Evolutionary conservation across 208 protist species (phyloP), one percentile per base, ranked within the genome.

Genomic region (Crithidia bombi): DNA sequence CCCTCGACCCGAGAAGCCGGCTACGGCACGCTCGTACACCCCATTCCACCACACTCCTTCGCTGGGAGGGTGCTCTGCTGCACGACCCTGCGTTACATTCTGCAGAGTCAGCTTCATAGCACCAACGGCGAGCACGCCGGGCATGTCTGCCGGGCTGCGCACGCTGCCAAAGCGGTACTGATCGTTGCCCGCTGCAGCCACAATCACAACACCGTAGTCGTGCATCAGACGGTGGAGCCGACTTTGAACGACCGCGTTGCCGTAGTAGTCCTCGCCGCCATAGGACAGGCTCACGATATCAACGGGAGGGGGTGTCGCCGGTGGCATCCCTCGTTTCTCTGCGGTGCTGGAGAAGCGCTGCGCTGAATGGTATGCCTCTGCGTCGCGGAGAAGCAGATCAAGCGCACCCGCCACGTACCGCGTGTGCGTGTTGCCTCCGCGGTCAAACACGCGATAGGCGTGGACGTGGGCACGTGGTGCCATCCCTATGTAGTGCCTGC

Each of bases 111-210:
- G 43, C 41, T 62, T 52, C 43, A 88, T 21, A 25, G 84, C 86
- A 7, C 98, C 97, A 3, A 99, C 97, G 14, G 97, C 97, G 30
- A 99, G 79, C 1, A 99, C 98, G 56, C 97, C 91, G 0, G 68
- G 52, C 73, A 98, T 86, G 81, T 99, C 98, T 0, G 91, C 98
- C 7, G 98, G 98, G 71, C 98, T 99, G 73, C 93, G 96, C 23
- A 99, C 69, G n/a, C 91, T 98, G 28, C 96, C 98, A 62, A 98
- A 98, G 14, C 85, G 52, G 5, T 97, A 96, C 10, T 98, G 98
- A 47, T 97, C 95, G 79, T 99, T 99, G 25, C 99, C 98, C 23
- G 98, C 95, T 0, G 98, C 98, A 0, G 90, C 95, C 0, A 99
- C 91, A 11, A 99, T 78, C 11, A 98, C 82, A 19, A 99, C 96